Base-by-base conservation (phyloP, 352 stramenopile genomes). In the Phytophthora constricta region DNA sequence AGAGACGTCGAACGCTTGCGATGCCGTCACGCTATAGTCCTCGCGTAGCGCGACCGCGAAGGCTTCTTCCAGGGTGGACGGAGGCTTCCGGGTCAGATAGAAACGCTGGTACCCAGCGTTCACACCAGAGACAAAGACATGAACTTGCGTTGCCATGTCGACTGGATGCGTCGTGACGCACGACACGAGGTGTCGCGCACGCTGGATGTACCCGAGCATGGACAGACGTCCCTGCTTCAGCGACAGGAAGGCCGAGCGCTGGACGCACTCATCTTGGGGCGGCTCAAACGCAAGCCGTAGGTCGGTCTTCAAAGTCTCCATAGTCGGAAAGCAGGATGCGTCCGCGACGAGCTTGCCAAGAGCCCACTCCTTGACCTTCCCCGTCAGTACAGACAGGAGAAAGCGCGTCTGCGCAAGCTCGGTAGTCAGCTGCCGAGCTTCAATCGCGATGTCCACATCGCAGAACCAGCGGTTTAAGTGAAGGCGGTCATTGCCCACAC, bases 161-260 rank as follows among this genome's bases (percentile, higher is more conserved):
- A 75, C 23, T 1, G 65, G 55, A 37, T 37, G 31, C 7, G 31
- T 13, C 31, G 31, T 37, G 31, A 37, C 13, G 31, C 31, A 37
- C 31, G 57, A 70, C 2, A 58, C 58, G 13, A 79, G 48, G 20
- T 73, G 50, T 1, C 61, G 65, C 0, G 70, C 66, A 3, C 45
- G 47, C 20, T 73, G 58, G 17, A 68, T 71, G 39, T 68, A 76
- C 22, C 64, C 42, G 17, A 57, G 28, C 61, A 75, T 63, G 14
- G 43, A 41, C 45, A 68, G 9, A 1, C 17, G 23, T 46, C 67
- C 54, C 34, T 75, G 62, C 50, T 63, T 49, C 43, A 75, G n/a
- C n/a, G n/a, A n/a, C n/a, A n/a, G n/a, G n/a, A n/a, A n/a, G 28
- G 60, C 41, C 0, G 61, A 59, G 0, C 51, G 43, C 19, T 65